Base-by-base conservation (phyloP, 352 stramenopile genomes). In the Blastocystis sp. region DNA sequence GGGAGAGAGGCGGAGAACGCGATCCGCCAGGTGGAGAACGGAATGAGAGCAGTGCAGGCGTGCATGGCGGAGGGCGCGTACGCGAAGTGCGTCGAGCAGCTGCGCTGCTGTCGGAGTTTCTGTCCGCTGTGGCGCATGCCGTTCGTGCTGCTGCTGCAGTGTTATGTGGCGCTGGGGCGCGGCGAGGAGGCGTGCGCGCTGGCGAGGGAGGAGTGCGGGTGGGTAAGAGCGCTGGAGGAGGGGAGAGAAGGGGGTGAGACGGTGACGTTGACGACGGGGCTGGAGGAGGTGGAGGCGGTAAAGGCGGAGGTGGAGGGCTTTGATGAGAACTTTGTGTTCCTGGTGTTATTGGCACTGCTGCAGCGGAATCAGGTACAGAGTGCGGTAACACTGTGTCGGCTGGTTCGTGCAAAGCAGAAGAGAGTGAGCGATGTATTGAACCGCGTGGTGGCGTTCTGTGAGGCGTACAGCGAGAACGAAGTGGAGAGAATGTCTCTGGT, bases 91-190 rank as follows among this genome's bases (percentile, higher is more conserved):
- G 34, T 81, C 0, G 11, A 28, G 17, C 9, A 45, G 21, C 17
- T 81, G 11, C 11, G 34, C n/a, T 6, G 2, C 7, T 62, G 42
- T 52, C 71, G 71, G 48, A 45, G 21, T 4, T 17, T 21, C 19
- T 14, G 40, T 81, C 71, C 71, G 2, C 68, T 65, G 21, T 81
- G 71, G 71, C 71, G 71, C 11, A 66, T 14, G 40, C 71, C 71
- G n/a, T 66, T 81, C 9, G 11, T 81, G 3, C 28, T 62, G 14
- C 52, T 81, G 54, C 24, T 81, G 38, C 71, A 45, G 2, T 81
- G 71, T 21, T 65, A 81, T 66, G 48, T 81, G n/a, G 40, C 34
- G 40, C 24, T n/a, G 11, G 21, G 19, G n/a, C 10, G 38, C 4
- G 38, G 43, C 6, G 24, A 81, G 4, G 71, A 81, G 42, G 71